Percentiles rank a stretch among this genome's conserved stretches.
Evolutionary conservation across 306 rosid species (phyloP).

Genomic region (Vigna mungo): DNA sequence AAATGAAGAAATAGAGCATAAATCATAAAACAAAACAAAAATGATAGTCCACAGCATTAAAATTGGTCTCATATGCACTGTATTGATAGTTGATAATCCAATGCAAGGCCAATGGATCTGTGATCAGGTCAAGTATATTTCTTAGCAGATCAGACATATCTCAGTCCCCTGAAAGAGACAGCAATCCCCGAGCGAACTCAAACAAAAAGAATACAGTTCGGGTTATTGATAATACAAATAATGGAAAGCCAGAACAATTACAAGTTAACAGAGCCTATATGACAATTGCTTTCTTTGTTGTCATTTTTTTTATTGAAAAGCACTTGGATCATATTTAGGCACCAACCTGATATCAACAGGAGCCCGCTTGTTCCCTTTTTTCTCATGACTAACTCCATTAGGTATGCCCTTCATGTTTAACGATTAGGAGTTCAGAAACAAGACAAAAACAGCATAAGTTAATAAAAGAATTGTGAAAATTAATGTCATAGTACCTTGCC

Average conservation of each 20-base stretch:
- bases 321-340: not conserved
- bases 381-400: constrained; percentile 77
- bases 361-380: constrained; percentile 90
- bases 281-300: not conserved
- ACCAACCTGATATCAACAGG: constrained; percentile 76
- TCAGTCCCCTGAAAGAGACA: not conserved
- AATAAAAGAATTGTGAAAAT: not conserved
- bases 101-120: not conserved
- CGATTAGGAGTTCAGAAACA: not conserved
- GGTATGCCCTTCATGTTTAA: constrained; percentile 64
- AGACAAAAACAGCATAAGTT: not conserved
- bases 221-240: not conserved
- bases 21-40: not conserved
- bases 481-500: constrained; percentile 65
- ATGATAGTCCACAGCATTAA: not conserved
- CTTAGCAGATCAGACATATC: no score
- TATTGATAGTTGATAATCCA: not conserved
- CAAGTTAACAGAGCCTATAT: not conserved
- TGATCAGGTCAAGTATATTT: not conserved
- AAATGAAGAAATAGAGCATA: not conserved
- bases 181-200: not conserved
- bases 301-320: not conserved
- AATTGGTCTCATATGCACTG: not conserved
- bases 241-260: not conserved
- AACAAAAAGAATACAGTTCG: not conserved